These are phyloP conservation scores for Lentinula edodes DNA, from an alignment of 768 basidiomycete species.

Conservation along the genomic window DNA sequence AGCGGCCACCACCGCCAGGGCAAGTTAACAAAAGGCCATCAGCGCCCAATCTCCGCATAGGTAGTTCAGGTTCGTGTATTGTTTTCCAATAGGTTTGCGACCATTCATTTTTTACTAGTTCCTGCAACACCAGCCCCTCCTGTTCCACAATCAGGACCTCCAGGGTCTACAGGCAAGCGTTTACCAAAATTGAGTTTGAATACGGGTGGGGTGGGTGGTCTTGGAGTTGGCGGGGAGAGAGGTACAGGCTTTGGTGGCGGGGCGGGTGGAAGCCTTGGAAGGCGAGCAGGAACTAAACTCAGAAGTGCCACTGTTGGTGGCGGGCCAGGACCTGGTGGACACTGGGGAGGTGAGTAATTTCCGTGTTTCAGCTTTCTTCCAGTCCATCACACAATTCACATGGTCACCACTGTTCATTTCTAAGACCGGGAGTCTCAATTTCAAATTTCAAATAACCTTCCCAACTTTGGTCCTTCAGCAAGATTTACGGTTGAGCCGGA, in stretches of 20 bases:
- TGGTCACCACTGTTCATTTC: neutral
- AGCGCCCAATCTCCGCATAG: slow-evolving; percentile 1
- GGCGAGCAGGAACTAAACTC: neutral
- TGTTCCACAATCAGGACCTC: neutral
- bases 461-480: slow-evolving; percentile 22
- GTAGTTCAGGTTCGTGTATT: neutral
- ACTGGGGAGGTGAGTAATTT: neutral
- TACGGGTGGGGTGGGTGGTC: slow-evolving; percentile 9
- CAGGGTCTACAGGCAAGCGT: neutral
- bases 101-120: neutral
- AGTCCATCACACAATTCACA: too few species aligned
- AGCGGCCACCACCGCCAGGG: slow-evolving; percentile 10
- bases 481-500: neutral
- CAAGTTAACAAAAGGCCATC: neutral
- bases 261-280: neutral
- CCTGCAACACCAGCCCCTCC: neutral
- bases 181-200: slow-evolving; percentile 4
- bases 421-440: neutral
- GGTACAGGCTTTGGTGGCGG: slow-evolving; percentile 3
- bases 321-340: slow-evolving; percentile 1
- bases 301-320: slow-evolving; percentile 2
- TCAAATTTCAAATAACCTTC: neutral
- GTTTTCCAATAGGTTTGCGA: neutral
- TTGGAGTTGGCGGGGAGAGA: slow-evolving; percentile 2
- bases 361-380: neutral